phyloP scores from a whole-genome alignment of 768 basidiomycete genomes.

The Cystobasidium ongulense region DNA sequence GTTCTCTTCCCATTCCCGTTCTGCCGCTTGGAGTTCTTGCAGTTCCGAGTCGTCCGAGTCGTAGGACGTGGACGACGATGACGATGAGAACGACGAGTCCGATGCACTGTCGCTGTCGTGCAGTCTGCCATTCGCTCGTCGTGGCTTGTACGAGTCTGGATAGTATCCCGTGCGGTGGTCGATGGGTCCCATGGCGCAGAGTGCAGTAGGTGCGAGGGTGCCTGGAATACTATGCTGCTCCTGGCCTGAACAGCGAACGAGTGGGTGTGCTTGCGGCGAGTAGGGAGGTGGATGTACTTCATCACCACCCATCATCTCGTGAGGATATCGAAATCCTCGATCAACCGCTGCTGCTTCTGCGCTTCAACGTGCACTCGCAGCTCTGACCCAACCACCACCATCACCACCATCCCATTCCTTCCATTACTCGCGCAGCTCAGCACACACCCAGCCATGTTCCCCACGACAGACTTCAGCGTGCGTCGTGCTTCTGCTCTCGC shows the following conservation, averaged over 20 bases:
- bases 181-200: background rate
- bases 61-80: background rate
- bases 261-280: no score
- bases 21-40: conserved; percentile 46
- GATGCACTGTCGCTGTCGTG: conserved; percentile 6
- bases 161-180: background rate
- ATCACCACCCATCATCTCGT: no score
- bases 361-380: no score
- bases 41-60: conserved; percentile 57
- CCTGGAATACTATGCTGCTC: no score
- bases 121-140: background rate
- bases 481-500: background rate
- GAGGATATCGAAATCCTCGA: no score
- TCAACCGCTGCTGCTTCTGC: no score
- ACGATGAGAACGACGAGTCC: background rate
- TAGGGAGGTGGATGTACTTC: no score
- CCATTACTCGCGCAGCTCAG: background rate
- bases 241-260: no score
- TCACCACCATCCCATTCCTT: no score
- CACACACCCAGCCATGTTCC: background rate
- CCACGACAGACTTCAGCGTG: background rate
- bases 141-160: background rate
- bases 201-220: background rate
- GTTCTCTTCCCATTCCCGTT: conserved; percentile 79
- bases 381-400: no score